These are phyloP conservation scores for Alternaria hordeiaustralica DNA, from an alignment of 2,329 filamentous ascomycete genomes.

Conservation along the genomic window DNA sequence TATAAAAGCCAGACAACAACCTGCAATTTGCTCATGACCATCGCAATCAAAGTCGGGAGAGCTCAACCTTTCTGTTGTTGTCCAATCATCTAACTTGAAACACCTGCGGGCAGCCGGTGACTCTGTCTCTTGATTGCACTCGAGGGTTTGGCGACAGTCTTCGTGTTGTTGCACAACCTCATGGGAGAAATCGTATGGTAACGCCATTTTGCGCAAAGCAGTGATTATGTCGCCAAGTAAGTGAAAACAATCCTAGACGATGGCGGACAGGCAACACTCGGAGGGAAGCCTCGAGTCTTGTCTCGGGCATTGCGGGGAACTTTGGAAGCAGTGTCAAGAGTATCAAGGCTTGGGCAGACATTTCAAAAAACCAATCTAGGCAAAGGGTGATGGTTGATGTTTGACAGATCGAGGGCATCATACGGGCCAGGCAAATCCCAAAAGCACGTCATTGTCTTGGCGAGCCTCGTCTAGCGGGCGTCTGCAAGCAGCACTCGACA, in stretches of 20 bases:
- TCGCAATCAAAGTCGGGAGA: neutral
- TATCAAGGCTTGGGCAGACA: neutral
- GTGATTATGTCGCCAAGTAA: neutral
- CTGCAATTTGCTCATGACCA: neutral
- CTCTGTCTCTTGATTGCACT: neutral
- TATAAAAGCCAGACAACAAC: neutral
- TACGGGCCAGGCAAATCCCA: conserved; percentile 5
- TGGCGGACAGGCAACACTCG: neutral
- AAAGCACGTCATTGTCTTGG: conserved; percentile 39
- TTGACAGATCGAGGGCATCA: neutral
- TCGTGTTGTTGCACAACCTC: neutral
- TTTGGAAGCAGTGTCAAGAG: neutral
- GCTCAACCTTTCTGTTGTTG: neutral
- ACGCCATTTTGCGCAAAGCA: neutral
- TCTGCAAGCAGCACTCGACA: conserved; percentile 24
- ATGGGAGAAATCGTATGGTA: neutral
- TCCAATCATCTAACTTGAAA: neutral
- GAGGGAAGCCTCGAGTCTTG: neutral
- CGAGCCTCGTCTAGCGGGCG: conserved; percentile 33
- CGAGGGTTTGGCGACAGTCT: neutral
- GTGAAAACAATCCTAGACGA: neutral
- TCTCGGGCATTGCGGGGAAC: neutral
- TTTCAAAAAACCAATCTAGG: neutral
- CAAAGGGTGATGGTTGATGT: neutral
- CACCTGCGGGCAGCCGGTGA: neutral